A percentile compares a stretch with the other conserved stretches of the same genome.
Conservation (phyloP, 495 filamentous ascomycete species). For the Penicillium parvum region DNA sequence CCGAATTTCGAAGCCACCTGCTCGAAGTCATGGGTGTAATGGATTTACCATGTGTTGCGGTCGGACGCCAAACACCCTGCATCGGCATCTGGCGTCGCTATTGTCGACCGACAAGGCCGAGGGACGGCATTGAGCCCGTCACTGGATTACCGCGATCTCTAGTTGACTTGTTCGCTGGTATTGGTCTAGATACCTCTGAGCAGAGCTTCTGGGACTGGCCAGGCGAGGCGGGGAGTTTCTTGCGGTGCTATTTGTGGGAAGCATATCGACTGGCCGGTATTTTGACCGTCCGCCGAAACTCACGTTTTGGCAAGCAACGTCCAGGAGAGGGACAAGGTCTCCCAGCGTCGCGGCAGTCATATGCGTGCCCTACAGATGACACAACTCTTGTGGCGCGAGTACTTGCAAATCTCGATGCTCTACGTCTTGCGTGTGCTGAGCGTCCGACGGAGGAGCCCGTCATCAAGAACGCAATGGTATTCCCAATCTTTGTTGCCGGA, state of each 20-base stretch:
- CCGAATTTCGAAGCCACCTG: conserved; percentile 26
- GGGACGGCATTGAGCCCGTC: conserved; percentile 25
- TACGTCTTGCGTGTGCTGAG: conserved; percentile 20
- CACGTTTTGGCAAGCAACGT: not conserved
- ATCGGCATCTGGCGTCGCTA: conserved; percentile 33
- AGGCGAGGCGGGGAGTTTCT: conserved; percentile 23
- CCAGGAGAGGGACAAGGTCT: not conserved
- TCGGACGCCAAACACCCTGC: conserved; percentile 26
- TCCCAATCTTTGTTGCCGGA: conserved; percentile 27
- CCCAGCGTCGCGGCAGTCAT: conserved; percentile 7
- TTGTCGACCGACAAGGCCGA: conserved; percentile 16
- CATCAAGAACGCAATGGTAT: conserved; percentile 28
- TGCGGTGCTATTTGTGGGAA: conserved; percentile 36
- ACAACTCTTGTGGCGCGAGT: conserved; percentile 25
- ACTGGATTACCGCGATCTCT: conserved; percentile 32
- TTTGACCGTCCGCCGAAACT: conserved; percentile 15
- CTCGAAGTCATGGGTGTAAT: conserved; percentile 39
- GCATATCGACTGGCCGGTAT: conserved; percentile 33
- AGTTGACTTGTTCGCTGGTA: conserved; percentile 30
- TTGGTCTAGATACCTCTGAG: conserved; percentile 25
- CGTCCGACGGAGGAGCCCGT: conserved; percentile 16
- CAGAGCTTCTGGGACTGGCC: conserved; percentile 36
- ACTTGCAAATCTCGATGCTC: conserved; percentile 30
- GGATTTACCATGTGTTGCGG: conserved; percentile 28
- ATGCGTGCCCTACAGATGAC: conserved; percentile 12